Percentiles rank a stretch among this genome's conserved stretches.
Conservation (phyloP, 768 basidiomycete species). For the Termitomyces sp. region DNA sequence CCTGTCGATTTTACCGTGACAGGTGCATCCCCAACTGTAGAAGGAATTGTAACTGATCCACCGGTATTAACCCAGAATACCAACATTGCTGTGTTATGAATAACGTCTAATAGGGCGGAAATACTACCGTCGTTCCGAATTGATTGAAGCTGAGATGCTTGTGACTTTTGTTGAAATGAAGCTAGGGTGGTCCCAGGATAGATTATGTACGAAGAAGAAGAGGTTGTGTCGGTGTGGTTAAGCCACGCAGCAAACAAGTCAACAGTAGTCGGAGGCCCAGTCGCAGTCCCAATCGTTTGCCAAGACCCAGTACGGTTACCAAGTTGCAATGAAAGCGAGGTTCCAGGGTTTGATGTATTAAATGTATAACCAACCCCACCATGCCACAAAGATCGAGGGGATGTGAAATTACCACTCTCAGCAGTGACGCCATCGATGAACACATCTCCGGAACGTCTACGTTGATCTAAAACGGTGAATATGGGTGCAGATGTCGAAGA, state of each 20-base stretch:
- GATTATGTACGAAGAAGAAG: slow-evolving; percentile 46
- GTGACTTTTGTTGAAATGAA: slow-evolving; percentile 35
- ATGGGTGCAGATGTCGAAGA: slow-evolving; percentile 43
- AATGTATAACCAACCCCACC: slow-evolving; percentile 60
- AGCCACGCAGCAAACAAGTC: slow-evolving; percentile 66
- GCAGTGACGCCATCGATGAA: slow-evolving; percentile 33
- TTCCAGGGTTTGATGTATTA: slow-evolving; percentile 23
- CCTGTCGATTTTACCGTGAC: slow-evolving; percentile 33
- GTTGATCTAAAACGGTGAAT: slow-evolving; percentile 66
- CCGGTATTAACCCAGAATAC: slow-evolving; percentile 54
- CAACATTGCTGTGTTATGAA: slow-evolving; percentile 36
- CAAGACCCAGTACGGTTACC: slow-evolving; percentile 55
- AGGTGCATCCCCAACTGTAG: slow-evolving; percentile 15
- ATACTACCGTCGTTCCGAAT: slow-evolving; percentile 43
- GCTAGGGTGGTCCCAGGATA: slow-evolving; percentile 47
- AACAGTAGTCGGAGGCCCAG: slow-evolving; percentile 48
- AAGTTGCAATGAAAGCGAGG: slow-evolving; percentile 34
- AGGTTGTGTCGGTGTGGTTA: slow-evolving; percentile 29
- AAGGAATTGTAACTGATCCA: slow-evolving; percentile 36
- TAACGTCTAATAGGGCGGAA: slow-evolving; percentile 46
- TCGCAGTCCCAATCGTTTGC: slow-evolving; percentile 59
- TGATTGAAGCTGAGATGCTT: slow-evolving; percentile 24
- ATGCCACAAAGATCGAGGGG: slow-evolving; percentile 52
- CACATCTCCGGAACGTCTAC: slow-evolving; percentile 40
- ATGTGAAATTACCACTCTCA: slow-evolving; percentile 9